A percentile compares a stretch with the other conserved stretches of the same genome.
These are phyloP conservation scores for Mangifera indica DNA, from an alignment of 345 rosid species.

Conservation along the genomic window DNA sequence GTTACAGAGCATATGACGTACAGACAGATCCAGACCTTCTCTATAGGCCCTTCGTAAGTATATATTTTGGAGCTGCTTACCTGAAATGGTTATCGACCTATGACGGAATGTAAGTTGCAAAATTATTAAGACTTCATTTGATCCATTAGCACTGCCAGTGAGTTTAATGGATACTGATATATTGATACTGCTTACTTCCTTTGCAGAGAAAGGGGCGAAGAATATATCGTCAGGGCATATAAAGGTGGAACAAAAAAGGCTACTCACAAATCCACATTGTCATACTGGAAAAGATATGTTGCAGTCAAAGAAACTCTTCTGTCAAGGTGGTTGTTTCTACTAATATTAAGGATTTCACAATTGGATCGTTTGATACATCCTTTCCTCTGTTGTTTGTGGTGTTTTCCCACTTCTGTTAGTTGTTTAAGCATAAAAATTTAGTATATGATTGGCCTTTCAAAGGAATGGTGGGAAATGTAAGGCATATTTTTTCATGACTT, in stretches of 20 bases:
- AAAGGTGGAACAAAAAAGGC: slow-evolving; percentile 80
- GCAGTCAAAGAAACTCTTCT: slow-evolving; percentile 76
- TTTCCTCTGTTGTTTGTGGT: background rate
- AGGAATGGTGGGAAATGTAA: background rate
- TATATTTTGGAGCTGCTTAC: slow-evolving; percentile 90
- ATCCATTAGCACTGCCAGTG: slow-evolving; percentile 9
- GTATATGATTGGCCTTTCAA: background rate
- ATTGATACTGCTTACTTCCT: slow-evolving; percentile 21
- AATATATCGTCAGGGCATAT: slow-evolving; percentile 82
- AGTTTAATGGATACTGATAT: background rate
- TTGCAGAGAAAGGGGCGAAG: slow-evolving; percentile 83
- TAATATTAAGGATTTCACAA: slow-evolving; percentile 2
- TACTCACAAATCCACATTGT: slow-evolving; percentile 76
- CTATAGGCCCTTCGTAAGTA: slow-evolving; percentile 74
- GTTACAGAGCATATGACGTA: slow-evolving; percentile 55
- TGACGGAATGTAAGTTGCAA: slow-evolving; percentile 53
- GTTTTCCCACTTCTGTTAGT: background rate
- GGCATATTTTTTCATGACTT: background rate
- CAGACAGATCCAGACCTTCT: slow-evolving; percentile 62
- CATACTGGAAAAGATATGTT: slow-evolving; percentile 80
- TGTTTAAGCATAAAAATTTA: background rate
- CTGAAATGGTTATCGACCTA: slow-evolving; percentile 75
- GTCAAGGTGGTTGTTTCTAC: slow-evolving; percentile 48
- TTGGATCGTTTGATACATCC: background rate
- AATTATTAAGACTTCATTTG: background rate